A percentile compares a stretch with the other conserved stretches of the same genome.
Conservation (phyloP, 208 protist genomes). For the Leishmania tarentolae region DNA sequence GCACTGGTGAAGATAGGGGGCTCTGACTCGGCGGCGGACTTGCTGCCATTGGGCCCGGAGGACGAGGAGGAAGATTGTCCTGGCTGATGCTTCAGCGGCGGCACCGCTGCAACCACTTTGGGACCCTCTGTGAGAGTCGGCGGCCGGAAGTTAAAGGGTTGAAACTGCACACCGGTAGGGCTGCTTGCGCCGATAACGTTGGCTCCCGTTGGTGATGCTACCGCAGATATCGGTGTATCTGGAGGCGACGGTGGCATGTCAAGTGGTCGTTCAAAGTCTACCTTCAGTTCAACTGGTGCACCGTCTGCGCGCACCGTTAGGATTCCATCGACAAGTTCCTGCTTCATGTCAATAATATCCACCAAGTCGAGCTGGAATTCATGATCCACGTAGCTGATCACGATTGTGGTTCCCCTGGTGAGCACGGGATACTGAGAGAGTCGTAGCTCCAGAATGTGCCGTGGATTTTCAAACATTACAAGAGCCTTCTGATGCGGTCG, state of each 20-base stretch:
- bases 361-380: conserved; percentile 89
- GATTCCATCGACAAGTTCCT: conserved; percentile 72
- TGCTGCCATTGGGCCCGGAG: not conserved
- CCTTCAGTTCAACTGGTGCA: conserved; percentile 89
- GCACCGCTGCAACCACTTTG: not conserved
- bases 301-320: conserved; percentile 89
- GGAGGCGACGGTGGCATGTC: conserved; percentile 86
- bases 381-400: conserved; percentile 88
- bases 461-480: conserved; percentile 92
- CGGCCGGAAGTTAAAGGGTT: conserved; percentile 59
- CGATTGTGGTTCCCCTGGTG: conserved; percentile 88
- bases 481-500: conserved; percentile 91
- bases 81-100: not conserved
- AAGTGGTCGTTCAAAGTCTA: conserved; percentile 93
- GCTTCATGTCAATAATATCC: conserved; percentile 68
- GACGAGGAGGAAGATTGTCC: not conserved
- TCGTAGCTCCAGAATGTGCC: conserved; percentile 90
- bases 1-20: conserved; percentile 27
- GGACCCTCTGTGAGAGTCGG: conserved; percentile 47
- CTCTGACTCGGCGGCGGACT: not conserved
- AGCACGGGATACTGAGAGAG: conserved; percentile 92
- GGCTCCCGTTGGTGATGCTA: conserved; percentile 18
- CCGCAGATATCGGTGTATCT: conserved; percentile 18
- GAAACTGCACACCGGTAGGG: conserved; percentile 56
- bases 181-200: conserved; percentile 70